phyloP scores from a whole-genome alignment of 2,329 filamentous ascomycete species.

The Monosporascus ibericus region DNA sequence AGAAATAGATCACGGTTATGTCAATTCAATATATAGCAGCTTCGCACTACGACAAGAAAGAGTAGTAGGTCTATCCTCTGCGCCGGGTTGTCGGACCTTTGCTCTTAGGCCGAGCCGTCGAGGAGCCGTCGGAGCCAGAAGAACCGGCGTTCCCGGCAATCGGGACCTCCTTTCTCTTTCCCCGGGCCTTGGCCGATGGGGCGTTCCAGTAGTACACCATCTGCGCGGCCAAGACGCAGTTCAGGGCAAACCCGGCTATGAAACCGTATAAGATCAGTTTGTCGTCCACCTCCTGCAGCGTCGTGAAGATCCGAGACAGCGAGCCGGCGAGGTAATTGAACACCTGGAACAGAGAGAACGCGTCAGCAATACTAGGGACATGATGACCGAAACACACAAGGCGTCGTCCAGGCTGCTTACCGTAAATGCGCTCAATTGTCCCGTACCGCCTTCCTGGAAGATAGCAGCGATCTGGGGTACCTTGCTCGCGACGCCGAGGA shows the following conservation, averaged over 20 bases:
- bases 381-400: not conserved
- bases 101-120: conserved; percentile 25
- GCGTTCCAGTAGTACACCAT: conserved; percentile 97
- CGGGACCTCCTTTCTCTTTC: conserved; percentile 32
- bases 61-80: conserved; percentile 26
- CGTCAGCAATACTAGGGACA: conserved; percentile 1
- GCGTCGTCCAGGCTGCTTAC: conserved; percentile 44
- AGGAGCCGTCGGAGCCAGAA: conserved; percentile 19
- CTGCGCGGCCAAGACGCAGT: conserved; percentile 78
- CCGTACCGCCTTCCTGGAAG: conserved; percentile 78
- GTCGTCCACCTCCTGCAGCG: conserved; percentile 93
- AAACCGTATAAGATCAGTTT: conserved; percentile 94
- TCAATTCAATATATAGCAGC: not conserved
- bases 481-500: conserved; percentile 83
- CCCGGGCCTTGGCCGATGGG: conserved; percentile 38
- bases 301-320: conserved; percentile 93
- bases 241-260: conserved; percentile 84
- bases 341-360: conserved; percentile 50
- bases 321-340: conserved; percentile 97
- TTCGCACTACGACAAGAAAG: not conserved
- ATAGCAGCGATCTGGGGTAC: conserved; percentile 88
- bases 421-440: conserved; percentile 93
- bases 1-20: too few relatives aligned
- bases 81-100: conserved; percentile 37
- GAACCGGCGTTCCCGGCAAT: conserved; percentile 10